A percentile compares a stretch with the other conserved stretches of the same genome.
Conservation (phyloP, 2,329 filamentous ascomycete species). For the Pseudogymnoascus sp. region DNA sequence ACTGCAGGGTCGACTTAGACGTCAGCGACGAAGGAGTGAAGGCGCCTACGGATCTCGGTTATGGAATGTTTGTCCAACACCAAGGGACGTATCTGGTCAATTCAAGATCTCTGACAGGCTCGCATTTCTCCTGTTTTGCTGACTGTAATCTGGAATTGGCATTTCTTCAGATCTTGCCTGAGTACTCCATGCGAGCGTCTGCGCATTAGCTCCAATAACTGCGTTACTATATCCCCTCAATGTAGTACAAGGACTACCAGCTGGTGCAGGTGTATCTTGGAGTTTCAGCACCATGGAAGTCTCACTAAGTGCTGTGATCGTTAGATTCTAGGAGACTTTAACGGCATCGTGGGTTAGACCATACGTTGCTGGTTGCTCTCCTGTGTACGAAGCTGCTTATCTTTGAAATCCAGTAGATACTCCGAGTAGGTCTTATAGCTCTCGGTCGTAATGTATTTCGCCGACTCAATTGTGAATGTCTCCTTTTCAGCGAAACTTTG, state of each 20-base stretch:
- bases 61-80: not conserved
- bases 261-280: not conserved
- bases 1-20: not conserved
- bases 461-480: conserved; percentile 60
- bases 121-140: not conserved
- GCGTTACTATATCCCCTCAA: conserved; percentile 30
- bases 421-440: conserved; percentile 58
- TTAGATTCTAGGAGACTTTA: not conserved
- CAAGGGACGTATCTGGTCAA: not conserved
- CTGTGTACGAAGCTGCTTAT: not conserved
- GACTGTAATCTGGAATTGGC: not conserved
- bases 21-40: not conserved
- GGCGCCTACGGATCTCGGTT: not conserved
- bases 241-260: no score
- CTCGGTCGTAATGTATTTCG: conserved; percentile 66
- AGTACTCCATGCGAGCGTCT: not conserved
- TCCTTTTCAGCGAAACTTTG: conserved; percentile 60
- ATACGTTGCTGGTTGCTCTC: not conserved
- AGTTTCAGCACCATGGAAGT: not conserved
- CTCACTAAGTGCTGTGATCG: not conserved
- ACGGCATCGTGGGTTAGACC: not conserved
- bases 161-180: not conserved
- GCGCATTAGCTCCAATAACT: not conserved
- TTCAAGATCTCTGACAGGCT: not conserved
- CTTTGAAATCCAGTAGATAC: not conserved